Conservation (phyloP, 2,329 filamentous ascomycete species). For the Chaetothyriales sp. region DNA sequence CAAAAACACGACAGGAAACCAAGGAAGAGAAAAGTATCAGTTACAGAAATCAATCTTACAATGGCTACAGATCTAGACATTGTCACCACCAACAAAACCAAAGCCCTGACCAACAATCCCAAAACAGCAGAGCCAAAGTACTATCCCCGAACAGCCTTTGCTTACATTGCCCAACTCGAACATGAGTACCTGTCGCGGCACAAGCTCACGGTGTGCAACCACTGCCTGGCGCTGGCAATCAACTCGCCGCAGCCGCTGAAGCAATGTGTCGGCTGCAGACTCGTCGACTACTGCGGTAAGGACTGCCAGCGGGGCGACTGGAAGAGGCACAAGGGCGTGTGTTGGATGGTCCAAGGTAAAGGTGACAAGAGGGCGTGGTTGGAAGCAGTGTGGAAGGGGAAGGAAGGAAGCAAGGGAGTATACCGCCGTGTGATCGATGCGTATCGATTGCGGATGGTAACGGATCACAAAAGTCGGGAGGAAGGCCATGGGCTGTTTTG, state of each 20-base stretch:
- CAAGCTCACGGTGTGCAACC: conserved; percentile 15
- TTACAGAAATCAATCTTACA: too few species aligned
- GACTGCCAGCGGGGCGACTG: conserved; percentile 21
- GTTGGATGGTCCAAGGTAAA: conserved; percentile 17
- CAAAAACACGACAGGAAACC: too few species aligned
- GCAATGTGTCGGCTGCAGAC: conserved; percentile 13
- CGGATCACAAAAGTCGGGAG: conserved; percentile 16
- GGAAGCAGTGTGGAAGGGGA: too few species aligned
- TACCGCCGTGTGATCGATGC: conserved; percentile 20
- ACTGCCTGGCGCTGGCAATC: conserved; percentile 16
- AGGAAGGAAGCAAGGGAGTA: conserved; percentile 15
- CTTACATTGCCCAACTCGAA: conserved; percentile 10
- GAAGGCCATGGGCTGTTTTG: conserved; percentile 17
- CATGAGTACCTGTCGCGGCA: conserved; percentile 17
- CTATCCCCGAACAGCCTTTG: neutral
- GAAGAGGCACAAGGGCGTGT: conserved; percentile 18
- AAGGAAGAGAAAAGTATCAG: too few species aligned
- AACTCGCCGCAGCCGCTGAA: conserved; percentile 17
- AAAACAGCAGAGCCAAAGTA: conserved; percentile 1
- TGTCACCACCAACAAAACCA: too few species aligned
- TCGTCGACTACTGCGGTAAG: conserved; percentile 18
- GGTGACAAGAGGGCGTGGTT: conserved; percentile 16
- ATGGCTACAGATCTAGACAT: too few species aligned
- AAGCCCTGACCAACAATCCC: too few species aligned
- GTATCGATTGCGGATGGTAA: conserved; percentile 21